phyloP scores from a whole-genome alignment of 805 yeast species.

The Yamadazyma phyllophila region DNA sequence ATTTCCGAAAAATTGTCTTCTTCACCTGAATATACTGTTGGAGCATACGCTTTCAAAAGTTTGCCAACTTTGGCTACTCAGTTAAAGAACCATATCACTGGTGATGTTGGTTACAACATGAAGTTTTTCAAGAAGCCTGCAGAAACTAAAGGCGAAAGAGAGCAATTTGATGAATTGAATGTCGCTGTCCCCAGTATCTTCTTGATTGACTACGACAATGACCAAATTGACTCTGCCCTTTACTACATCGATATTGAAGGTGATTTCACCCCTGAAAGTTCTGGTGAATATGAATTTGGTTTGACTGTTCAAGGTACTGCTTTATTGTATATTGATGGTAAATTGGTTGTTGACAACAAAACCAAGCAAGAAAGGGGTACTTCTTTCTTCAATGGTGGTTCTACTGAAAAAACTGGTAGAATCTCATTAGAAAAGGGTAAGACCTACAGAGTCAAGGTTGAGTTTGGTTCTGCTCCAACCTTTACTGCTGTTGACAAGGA shows the following conservation, averaged over 20 bases:
- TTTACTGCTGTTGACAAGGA: constrained; percentile 9
- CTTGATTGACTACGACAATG: constrained; percentile 21
- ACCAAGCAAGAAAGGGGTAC: constrained; percentile 49
- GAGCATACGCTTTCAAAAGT: constrained; percentile 27
- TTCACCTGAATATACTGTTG: constrained; percentile 26
- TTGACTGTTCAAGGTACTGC: constrained; percentile 54
- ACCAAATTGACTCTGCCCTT: constrained; percentile 18
- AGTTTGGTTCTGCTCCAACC: constrained; percentile 41
- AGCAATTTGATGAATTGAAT: constrained; percentile 19
- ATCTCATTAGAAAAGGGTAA: constrained; percentile 42
- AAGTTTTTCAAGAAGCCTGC: constrained; percentile 22
- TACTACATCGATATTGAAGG: constrained; percentile 47
- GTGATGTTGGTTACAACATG: constrained; percentile 22
- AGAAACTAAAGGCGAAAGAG: constrained; percentile 15
- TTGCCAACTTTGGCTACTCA: constrained; percentile 28
- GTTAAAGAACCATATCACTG: constrained; percentile 21
- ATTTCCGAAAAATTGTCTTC: constrained; percentile 18
- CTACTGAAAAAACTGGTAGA: constrained; percentile 46
- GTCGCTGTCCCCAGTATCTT: constrained; percentile 17
- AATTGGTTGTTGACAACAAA: constrained; percentile 54
- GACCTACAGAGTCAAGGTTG: constrained; percentile 43
- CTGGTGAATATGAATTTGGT: constrained; percentile 53
- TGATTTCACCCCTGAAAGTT: constrained; percentile 42
- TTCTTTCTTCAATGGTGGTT: constrained; percentile 48
- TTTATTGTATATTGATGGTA: constrained; percentile 49